These are phyloP conservation scores for Mycotypha africana DNA, from an alignment of 371 early-diverging fungal species.

Conservation along the genomic window DNA sequence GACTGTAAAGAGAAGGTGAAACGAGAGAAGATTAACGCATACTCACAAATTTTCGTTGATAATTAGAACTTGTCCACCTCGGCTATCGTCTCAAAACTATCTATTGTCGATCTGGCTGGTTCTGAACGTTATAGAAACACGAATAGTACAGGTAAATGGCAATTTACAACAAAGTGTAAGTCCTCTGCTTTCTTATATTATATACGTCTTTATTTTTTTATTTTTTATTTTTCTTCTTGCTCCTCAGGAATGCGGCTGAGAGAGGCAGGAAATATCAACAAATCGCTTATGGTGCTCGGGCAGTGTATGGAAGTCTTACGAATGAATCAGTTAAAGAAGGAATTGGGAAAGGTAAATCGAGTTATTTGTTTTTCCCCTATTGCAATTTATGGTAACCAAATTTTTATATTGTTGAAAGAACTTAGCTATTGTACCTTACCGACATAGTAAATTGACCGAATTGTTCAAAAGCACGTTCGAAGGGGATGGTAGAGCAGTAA, in stretches of 20 bases:
- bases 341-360: conserved; percentile 43
- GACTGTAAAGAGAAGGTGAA: too few relatives aligned
- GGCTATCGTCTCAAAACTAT: conserved; percentile 51
- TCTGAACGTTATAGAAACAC: conserved; percentile 87
- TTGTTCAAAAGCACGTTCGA: conserved; percentile 64
- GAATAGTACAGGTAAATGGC: conserved; percentile 77
- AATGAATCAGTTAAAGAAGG: conserved; percentile 45
- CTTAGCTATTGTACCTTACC: conserved; percentile 56
- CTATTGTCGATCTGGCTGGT: conserved; percentile 96
- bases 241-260: conserved; percentile 79
- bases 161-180: too few relatives aligned
- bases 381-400: too few relatives aligned
- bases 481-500: conserved; percentile 59
- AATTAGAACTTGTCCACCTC: too few relatives aligned
- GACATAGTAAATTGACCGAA: conserved; percentile 66
- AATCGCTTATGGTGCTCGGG: conserved; percentile 90
- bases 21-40: too few relatives aligned
- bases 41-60: too few relatives aligned
- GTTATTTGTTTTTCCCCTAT: not conserved
- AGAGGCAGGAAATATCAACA: conserved; percentile 94
- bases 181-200: too few relatives aligned
- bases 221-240: conserved; percentile 4
- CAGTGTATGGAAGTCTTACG: conserved; percentile 74
- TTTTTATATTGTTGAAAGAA: too few relatives aligned
- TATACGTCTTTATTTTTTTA: conserved; percentile 49